Evolutionary conservation across 2,329 filamentous ascomycete genomes (phyloP), one percentile per base, ranked within the genome.

Genomic region (Gremmenia infestans): DNA sequence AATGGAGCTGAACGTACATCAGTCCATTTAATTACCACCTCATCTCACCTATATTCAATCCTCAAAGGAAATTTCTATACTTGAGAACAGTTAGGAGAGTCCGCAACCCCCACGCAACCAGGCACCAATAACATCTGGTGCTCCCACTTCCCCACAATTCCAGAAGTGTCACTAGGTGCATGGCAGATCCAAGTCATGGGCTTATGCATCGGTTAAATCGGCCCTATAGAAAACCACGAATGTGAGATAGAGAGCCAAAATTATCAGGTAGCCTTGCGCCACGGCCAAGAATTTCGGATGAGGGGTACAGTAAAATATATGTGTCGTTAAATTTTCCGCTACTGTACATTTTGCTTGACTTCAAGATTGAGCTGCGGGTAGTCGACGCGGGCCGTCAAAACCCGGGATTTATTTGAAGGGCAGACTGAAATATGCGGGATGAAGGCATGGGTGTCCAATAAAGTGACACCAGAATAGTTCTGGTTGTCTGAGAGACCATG

Each of bases 81-180:
- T 22, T 22, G 22, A 22, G 22, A 28, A 9, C 28, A 9, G 22
- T 25, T 15, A 45, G 42, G 19, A 45, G 39, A 17, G 15, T 42
- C 17, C 3, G 0, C 15, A 43, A 58, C 53, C 53, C 50, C 56
- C 56, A 59, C 53, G 47, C 28, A 32, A 32, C 28, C 9, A 9
- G 42, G 19, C 7, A 22, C 25, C 42, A 45, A 35, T 48, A 48
- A 5, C 23, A 37, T 25, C 42, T 46, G 54, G 15, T 6, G 37
- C 48, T 40, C 15, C 50, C 15, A 37, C 53, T 58, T 58, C 58
- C 56, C 58, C 58, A 58, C 59, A 60, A 55, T 55, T 49, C 52
- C 52, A 56, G 50, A 50, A 55, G 23, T 39, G 35, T 25, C 45
- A 35, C 23, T 58, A 57, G 46, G 50, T 53, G 53, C 53, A 58